Percentiles rank a stretch among this genome's conserved stretches.
Evolutionary conservation across 148 eudicot species (phyloP).

Genomic region (Spergularia marina): DNA sequence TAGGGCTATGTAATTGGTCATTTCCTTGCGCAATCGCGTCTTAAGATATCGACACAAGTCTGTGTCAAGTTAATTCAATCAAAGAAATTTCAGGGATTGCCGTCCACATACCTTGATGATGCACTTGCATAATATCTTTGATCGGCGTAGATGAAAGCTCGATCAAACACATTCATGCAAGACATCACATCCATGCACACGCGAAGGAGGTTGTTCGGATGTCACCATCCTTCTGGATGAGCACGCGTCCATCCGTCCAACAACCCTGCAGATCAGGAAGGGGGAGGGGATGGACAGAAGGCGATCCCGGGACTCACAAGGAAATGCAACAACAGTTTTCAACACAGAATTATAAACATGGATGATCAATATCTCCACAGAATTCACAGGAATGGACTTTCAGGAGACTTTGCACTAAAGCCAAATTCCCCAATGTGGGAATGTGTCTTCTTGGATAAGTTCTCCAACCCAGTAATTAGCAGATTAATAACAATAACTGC

Average conservation of each 20-base stretch:
- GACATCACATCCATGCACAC: no score
- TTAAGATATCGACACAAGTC: conserved; percentile 5
- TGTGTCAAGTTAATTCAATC: background rate
- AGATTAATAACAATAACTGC: background rate
- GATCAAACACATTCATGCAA: no score
- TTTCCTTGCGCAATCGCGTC: background rate
- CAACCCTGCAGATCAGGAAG: background rate
- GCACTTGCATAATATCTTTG: conserved; percentile 10
- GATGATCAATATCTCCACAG: conserved; percentile 10
- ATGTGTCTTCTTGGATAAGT: background rate
- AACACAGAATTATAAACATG: conserved; percentile 13
- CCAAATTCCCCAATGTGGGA: background rate
- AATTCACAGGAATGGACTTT: conserved; percentile 12
- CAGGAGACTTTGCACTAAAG: background rate
- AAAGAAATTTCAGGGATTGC: background rate
- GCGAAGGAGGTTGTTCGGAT: no score
- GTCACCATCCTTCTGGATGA: no score
- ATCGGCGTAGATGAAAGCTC: no score
- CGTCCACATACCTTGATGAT: conserved; percentile 13
- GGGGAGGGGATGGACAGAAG: background rate
- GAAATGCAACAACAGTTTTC: background rate
- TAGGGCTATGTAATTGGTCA: conserved; percentile 20
- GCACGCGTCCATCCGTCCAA: no score
- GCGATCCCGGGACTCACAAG: background rate
- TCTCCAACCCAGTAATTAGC: conserved; percentile 1